A percentile compares a stretch with the other conserved stretches of the same genome.
phyloP scores from a whole-genome alignment of 1,284 basidiomycete species.

The Wallemia hederae region DNA sequence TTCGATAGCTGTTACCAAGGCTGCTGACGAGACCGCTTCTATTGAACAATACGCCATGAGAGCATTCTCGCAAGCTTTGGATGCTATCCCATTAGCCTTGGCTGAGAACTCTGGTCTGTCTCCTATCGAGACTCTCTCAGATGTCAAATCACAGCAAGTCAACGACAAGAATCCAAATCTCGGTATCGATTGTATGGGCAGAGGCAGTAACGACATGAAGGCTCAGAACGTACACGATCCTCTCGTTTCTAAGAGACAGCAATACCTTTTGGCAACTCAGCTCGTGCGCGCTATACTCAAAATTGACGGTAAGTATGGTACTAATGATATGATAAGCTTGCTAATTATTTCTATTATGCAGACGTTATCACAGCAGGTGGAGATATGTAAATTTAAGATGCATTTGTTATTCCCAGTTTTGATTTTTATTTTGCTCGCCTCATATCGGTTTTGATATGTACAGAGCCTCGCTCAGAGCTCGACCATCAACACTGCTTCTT shows the following conservation, averaged over 20 bases:
- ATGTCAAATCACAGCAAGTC: conserved; percentile 79
- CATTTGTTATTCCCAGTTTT: conserved; percentile 1
- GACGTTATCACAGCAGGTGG: not conserved
- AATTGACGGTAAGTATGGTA: not conserved
- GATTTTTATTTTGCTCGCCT: not conserved
- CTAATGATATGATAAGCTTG: not conserved
- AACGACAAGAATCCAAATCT: conserved; percentile 55
- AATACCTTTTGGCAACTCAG: conserved; percentile 90
- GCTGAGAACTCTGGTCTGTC: conserved; percentile 92
- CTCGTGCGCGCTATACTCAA: conserved; percentile 23
- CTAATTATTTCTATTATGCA: not conserved
- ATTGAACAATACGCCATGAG: conserved; percentile 99
- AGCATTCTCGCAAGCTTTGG: conserved; percentile 77
- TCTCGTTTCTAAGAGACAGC: conserved; percentile 85
- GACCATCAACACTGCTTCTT: not conserved
- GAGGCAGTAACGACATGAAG: conserved; percentile 83
- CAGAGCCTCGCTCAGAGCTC: not conserved
- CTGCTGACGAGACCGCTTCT: conserved; percentile 83
- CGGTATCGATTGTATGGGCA: conserved; percentile 76
- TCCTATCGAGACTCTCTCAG: conserved; percentile 82
- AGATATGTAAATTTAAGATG: not conserved
- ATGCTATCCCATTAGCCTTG: conserved; percentile 71
- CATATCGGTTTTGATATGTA: not conserved
- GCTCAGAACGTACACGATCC: conserved; percentile 91
- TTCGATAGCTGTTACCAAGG: conserved; percentile 68